A percentile compares a stretch with the other conserved stretches of the same genome.
These are phyloP conservation scores for Peronospora belbahrii DNA, from an alignment of 352 stramenopile genomes.

Conservation along the genomic window DNA sequence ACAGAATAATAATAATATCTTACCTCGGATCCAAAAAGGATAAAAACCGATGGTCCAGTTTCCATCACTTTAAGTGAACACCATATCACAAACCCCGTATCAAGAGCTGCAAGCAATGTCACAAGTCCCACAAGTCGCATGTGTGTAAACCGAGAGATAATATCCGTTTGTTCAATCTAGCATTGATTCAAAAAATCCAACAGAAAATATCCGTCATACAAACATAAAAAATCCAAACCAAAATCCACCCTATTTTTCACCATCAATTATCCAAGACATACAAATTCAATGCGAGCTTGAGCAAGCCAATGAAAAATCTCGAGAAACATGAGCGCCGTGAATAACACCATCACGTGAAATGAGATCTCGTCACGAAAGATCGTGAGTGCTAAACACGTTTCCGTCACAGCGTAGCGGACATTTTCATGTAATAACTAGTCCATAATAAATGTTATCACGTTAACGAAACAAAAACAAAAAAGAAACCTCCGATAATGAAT, in stretches of 20 bases:
- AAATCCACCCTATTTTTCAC: no score
- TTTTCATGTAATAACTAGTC: slow-evolving; percentile 91
- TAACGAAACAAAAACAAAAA: slow-evolving; percentile 1
- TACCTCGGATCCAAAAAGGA: slow-evolving; percentile 96
- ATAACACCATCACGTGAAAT: slow-evolving; percentile 91
- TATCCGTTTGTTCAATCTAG: slow-evolving; percentile 86
- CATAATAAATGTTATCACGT: no score
- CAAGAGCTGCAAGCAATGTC: slow-evolving; percentile 73
- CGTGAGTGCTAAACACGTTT: slow-evolving; percentile 98
- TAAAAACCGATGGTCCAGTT: slow-evolving; percentile 86
- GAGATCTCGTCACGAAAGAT: slow-evolving; percentile 98
- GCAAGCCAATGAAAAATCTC: slow-evolving; percentile 92
- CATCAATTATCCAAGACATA: slow-evolving; percentile 24
- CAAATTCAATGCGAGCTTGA: slow-evolving; percentile 86
- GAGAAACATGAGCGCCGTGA: slow-evolving; percentile 92
- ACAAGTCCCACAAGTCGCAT: slow-evolving; percentile 87
- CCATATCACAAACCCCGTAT: slow-evolving; percentile 85
- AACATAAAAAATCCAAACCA: background rate
- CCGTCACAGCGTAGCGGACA: slow-evolving; percentile 95
- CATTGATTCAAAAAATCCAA: no score
- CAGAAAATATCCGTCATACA: background rate
- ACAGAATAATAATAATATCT: no score
- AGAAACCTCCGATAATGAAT: slow-evolving; percentile 1
- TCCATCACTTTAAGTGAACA: slow-evolving; percentile 76
- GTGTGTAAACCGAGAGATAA: slow-evolving; percentile 70